Conservation (phyloP, 306 rosid genomes). For the Cucurbita moschata region DNA sequence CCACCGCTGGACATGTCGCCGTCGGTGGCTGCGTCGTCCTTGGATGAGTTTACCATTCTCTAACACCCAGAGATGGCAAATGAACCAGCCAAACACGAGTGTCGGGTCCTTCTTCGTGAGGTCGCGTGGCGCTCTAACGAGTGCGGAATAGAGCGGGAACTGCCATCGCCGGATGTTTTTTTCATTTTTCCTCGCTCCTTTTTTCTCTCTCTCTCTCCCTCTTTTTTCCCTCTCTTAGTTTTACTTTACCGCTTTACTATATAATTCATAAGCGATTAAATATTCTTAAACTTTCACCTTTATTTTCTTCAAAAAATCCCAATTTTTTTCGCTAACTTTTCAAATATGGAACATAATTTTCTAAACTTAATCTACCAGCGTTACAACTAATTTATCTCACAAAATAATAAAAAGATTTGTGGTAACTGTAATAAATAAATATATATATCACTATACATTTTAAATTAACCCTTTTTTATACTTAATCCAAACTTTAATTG, state of each 20-base stretch:
- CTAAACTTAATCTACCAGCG: too few relatives aligned
- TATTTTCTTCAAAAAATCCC: too few relatives aligned
- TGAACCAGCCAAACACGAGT: background rate
- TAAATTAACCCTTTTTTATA: too few relatives aligned
- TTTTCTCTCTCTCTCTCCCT: background rate
- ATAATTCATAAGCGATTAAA: too few relatives aligned
- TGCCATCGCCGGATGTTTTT: background rate
- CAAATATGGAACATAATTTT: too few relatives aligned
- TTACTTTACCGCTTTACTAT: background rate
- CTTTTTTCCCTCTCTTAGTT: background rate
- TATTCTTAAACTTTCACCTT: too few relatives aligned
- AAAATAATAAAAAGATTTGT: too few relatives aligned
- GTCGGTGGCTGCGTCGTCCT: constrained; percentile 49
- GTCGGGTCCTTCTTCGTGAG: background rate
- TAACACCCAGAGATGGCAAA: background rate
- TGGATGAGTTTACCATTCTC: constrained; percentile 61
- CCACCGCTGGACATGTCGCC: constrained; percentile 62
- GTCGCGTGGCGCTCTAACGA: constrained; percentile 3
- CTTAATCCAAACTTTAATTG: too few relatives aligned
- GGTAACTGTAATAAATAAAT: too few relatives aligned
- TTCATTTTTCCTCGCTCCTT: background rate
- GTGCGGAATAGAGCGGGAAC: constrained; percentile 9
- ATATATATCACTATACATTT: too few relatives aligned
- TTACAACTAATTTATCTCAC: too few relatives aligned
- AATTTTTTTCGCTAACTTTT: too few relatives aligned